phyloP scores from a whole-genome alignment of 768 basidiomycete genomes.

The Dioszegia aurantiaca region DNA sequence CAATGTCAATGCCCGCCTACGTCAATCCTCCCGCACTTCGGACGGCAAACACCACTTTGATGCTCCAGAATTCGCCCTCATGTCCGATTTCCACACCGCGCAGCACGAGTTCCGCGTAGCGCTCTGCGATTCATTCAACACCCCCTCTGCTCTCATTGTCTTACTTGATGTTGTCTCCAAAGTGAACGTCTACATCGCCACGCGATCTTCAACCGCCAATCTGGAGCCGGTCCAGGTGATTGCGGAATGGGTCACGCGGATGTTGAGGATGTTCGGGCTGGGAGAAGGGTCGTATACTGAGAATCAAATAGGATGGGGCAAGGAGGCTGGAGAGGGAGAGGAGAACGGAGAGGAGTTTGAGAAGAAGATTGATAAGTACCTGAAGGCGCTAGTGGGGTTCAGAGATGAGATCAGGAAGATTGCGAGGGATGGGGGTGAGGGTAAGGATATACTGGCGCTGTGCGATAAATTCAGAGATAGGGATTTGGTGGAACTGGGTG shows the following conservation, averaged over 20 bases:
- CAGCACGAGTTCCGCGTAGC: slow-evolving; percentile 77
- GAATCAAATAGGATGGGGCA: slow-evolving; percentile 65
- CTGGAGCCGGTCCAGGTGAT: slow-evolving; percentile 63
- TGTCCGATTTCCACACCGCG: slow-evolving; percentile 68
- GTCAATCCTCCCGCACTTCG: slow-evolving; percentile 54
- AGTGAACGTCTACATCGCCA: slow-evolving; percentile 76
- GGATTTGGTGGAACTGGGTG: slow-evolving; percentile 88
- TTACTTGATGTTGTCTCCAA: slow-evolving; percentile 77
- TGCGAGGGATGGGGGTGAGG: slow-evolving; percentile 65
- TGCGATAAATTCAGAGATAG: slow-evolving; percentile 86
- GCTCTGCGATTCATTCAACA: slow-evolving; percentile 96
- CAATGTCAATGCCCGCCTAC: slow-evolving; percentile 73
- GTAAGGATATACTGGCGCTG: slow-evolving; percentile 77
- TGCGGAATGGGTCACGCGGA: slow-evolving; percentile 57
- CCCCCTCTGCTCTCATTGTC: slow-evolving; percentile 72
- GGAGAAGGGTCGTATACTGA: slow-evolving; percentile 64
- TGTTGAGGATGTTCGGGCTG: slow-evolving; percentile 57
- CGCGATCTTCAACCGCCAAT: slow-evolving; percentile 53
- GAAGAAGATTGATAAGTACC: slow-evolving; percentile 80
- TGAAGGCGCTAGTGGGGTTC: slow-evolving; percentile 79
- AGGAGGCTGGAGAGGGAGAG: slow-evolving; percentile 57
- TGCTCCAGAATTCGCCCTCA: slow-evolving; percentile 65
- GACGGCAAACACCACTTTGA: slow-evolving; percentile 55
- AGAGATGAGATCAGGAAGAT: slow-evolving; percentile 80
- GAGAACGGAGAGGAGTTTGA: slow-evolving; percentile 65